Evolutionary conservation across 2,329 filamentous ascomycete species (phyloP).

Genomic region (Xylariaceae sp.): DNA sequence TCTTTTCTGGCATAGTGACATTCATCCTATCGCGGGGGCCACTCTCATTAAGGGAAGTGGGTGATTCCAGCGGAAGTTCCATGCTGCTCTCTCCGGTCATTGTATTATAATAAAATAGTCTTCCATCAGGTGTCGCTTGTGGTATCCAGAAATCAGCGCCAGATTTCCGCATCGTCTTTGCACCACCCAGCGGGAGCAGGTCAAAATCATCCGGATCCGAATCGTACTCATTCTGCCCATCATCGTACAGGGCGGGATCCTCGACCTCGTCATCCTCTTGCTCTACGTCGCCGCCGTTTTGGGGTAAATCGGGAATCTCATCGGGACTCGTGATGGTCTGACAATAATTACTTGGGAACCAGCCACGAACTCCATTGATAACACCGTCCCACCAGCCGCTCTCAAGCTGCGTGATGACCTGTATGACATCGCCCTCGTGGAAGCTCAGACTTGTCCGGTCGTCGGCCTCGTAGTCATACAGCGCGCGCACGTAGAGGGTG

Average conservation of each 20-base stretch:
- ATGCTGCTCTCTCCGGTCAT: slow-evolving; percentile 92
- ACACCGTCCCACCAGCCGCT: slow-evolving; percentile 99
- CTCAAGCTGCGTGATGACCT: slow-evolving; percentile 96
- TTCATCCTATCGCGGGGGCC: slow-evolving; percentile 88
- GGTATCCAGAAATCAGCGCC: slow-evolving; percentile 98
- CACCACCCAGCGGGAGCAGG: slow-evolving; percentile 66
- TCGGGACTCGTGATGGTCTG: slow-evolving; percentile 75
- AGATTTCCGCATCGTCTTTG: slow-evolving; percentile 51
- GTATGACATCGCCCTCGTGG: slow-evolving; percentile 93
- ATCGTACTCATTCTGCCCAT: slow-evolving; percentile 63
- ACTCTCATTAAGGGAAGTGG: slow-evolving; percentile 72
- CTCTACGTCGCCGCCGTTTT: slow-evolving; percentile 50
- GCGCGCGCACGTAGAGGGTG: slow-evolving; percentile 86
- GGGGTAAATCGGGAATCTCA: slow-evolving; percentile 61
- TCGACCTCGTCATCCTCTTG: slow-evolving; percentile 60
- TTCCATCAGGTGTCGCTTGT: slow-evolving; percentile 88
- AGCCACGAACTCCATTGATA: slow-evolving; percentile 92
- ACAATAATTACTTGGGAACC: slow-evolving; percentile 99
- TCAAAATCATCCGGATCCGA: slow-evolving; percentile 56
- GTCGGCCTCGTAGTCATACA: slow-evolving; percentile 98
- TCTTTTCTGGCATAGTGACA: slow-evolving; percentile 82
- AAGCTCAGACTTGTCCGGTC: slow-evolving; percentile 96
- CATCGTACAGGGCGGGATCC: slow-evolving; percentile 62
- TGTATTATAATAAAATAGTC: slow-evolving; percentile 97
- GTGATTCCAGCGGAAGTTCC: slow-evolving; percentile 90